Evolutionary conservation across 164 flowering plant species (phyloP).

Genomic region (Protea cynaroides): DNA sequence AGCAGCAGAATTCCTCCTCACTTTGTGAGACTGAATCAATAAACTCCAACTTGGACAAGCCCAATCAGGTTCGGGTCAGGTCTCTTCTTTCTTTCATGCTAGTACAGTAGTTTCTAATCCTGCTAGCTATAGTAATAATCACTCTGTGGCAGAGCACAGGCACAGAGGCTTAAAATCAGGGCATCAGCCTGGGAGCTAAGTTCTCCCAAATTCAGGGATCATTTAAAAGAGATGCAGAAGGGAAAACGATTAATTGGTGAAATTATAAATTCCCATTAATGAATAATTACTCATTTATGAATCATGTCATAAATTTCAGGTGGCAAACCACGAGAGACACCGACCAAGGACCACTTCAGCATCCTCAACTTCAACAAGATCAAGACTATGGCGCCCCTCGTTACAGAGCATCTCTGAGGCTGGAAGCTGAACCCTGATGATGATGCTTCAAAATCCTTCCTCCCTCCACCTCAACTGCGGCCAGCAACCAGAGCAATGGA

Average conservation of each 20-base stretch:
- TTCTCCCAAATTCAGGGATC: not conserved
- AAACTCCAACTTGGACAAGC: conserved; percentile 26
- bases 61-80: conserved; percentile 32
- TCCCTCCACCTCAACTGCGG: no score
- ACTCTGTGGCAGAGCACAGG: no score
- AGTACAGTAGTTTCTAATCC: no score
- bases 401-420: conserved; percentile 86
- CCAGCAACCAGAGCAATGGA: not conserved
- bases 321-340: conserved; percentile 43
- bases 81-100: no score
- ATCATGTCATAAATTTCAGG: conserved; percentile 31
- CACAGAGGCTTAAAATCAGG: no score
- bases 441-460: not conserved
- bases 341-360: conserved; percentile 27
- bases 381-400: conserved; percentile 85
- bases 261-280: not conserved
- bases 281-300: not conserved
- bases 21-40: conserved; percentile 14
- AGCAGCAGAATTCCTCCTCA: conserved; percentile 15
- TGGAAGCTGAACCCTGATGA: conserved; percentile 26
- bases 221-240: not conserved
- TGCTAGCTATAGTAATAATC: no score
- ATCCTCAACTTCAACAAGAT: conserved; percentile 30
- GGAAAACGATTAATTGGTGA: not conserved
- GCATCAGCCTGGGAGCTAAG: no score